Evolutionary conservation across 495 filamentous ascomycete genomes (phyloP), one percentile per base, ranked within the genome.

Genomic region (Cryomyces minteri): DNA sequence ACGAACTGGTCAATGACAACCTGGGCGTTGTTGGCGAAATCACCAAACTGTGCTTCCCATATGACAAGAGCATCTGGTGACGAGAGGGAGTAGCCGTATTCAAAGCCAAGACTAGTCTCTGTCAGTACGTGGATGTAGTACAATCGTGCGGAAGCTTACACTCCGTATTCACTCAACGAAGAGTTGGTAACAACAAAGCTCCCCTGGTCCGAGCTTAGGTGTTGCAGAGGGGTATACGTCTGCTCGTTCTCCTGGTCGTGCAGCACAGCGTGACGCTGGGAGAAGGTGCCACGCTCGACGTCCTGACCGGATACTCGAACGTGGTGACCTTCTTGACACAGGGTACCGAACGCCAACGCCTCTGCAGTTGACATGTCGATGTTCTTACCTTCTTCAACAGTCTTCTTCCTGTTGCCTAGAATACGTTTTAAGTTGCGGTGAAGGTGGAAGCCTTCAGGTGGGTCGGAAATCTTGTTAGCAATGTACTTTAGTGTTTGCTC

Each of bases 21-120:
- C 64, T 98, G 90, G 39, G 88, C 85, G 64, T 94, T 96, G 74
- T 98, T 98, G 69, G 88, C 90, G 53, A 98, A 98, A 65, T 98
- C 90, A 68, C 90, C 90, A 62, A 98, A 98, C 67, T 98, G 90
- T 32, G 90, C 90, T 65, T 98, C 90, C 90, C 90, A 98, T 74
- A 98, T 88, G 49, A 96, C 86, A 31, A 98, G 74, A 37, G 88
- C 90, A 61, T 94, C 88, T 36, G 90, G 90, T 39, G 92, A 95
- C 45, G 85, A 92, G 40, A 98, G 66, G 6, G 92, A 96, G 69
- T 98, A 98, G 55, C 90, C 90, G 57, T 98, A 98, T 63, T 98
- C 90, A 60, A 98, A 98, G 48, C 90, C 90, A 52, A 98, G 82
- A 54, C 73, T 76, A 51, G 5, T 34, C 39, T 43, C 10, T 4